A percentile compares a stretch with the other conserved stretches of the same genome.
These are phyloP conservation scores for Komagataella phaffii DNA, from an alignment of 805 yeast species.

Conservation along the genomic window DNA sequence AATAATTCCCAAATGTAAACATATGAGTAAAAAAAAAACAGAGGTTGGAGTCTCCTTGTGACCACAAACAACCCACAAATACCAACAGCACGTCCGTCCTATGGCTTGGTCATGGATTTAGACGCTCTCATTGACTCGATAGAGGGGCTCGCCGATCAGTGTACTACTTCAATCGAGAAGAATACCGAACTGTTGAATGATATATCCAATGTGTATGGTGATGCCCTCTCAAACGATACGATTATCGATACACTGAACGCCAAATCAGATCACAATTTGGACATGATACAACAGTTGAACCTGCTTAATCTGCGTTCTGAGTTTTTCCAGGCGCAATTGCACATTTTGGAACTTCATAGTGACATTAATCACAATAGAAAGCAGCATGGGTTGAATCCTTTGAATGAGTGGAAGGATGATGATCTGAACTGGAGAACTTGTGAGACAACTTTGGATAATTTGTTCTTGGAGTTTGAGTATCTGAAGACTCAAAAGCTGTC, in stretches of 20 bases:
- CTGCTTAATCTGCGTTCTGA: conserved; percentile 19
- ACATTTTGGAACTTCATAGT: conserved; percentile 12
- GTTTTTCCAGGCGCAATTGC: conserved; percentile 19
- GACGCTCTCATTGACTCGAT: neutral
- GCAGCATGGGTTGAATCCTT: conserved; percentile 9
- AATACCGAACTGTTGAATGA: neutral
- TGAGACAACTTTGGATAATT: conserved; percentile 30
- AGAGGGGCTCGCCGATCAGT: neutral
- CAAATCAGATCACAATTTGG: neutral
- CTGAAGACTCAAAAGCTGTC: conserved; percentile 11
- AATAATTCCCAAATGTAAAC: neutral
- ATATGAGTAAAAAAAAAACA: neutral
- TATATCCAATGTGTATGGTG: neutral
- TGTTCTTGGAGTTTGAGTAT: conserved; percentile 25
- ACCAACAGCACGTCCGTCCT: neutral
- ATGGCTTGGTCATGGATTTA: neutral
- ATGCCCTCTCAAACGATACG: neutral
- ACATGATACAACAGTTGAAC: conserved; percentile 13
- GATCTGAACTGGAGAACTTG: conserved; percentile 29
- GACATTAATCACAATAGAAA: conserved; percentile 6
- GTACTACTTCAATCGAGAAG: neutral
- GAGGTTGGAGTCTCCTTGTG: neutral
- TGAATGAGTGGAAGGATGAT: conserved; percentile 15
- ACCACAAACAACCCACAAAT: neutral
- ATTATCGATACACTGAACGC: neutral